Evolutionary conservation across 495 filamentous ascomycete genomes (phyloP).

Genomic region (Talaromyces wortmannii): DNA sequence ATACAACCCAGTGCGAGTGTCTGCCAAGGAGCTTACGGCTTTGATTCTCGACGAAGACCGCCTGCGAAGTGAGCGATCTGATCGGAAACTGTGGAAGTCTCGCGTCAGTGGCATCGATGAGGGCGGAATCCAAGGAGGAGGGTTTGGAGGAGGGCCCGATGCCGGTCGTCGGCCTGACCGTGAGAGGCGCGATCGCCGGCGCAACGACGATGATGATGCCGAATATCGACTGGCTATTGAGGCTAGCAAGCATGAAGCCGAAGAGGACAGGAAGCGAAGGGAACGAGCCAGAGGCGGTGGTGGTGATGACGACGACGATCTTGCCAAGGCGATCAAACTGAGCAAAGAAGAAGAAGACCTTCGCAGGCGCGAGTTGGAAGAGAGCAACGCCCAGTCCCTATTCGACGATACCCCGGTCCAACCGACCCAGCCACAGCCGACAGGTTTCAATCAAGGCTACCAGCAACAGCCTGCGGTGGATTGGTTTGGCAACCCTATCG

Average conservation of each 20-base stretch:
- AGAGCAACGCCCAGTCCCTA: conserved; percentile 75
- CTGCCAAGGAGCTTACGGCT: conserved; percentile 94
- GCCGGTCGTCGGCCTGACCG: conserved; percentile 34
- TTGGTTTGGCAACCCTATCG: conserved; percentile 91
- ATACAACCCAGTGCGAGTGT: conserved; percentile 68
- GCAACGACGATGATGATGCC: conserved; percentile 78
- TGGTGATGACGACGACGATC: conserved; percentile 70
- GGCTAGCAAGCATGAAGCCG: conserved; percentile 91
- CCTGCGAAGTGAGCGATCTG: conserved; percentile 80
- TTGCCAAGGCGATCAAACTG: conserved; percentile 92
- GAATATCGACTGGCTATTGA: conserved; percentile 93
- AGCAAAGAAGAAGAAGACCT: conserved; percentile 93
- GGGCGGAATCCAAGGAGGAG: conserved; percentile 41
- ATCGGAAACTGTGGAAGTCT: conserved; percentile 94
- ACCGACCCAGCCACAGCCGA: conserved; percentile 62
- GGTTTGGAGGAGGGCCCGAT: conserved; percentile 22
- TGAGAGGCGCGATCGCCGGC: conserved; percentile 29
- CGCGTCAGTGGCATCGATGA: conserved; percentile 92
- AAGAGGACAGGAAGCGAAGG: conserved; percentile 75
- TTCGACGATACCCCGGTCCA: conserved; percentile 75
- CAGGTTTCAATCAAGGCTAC: conserved; percentile 91
- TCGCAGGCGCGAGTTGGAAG: conserved; percentile 80
- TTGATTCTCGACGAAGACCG: conserved; percentile 93
- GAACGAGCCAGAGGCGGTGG: conserved; percentile 43
- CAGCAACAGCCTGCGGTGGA: conserved; percentile 94